These are phyloP conservation scores for Lentinus brumalis DNA, from an alignment of 768 basidiomycete species.

Conservation along the genomic window DNA sequence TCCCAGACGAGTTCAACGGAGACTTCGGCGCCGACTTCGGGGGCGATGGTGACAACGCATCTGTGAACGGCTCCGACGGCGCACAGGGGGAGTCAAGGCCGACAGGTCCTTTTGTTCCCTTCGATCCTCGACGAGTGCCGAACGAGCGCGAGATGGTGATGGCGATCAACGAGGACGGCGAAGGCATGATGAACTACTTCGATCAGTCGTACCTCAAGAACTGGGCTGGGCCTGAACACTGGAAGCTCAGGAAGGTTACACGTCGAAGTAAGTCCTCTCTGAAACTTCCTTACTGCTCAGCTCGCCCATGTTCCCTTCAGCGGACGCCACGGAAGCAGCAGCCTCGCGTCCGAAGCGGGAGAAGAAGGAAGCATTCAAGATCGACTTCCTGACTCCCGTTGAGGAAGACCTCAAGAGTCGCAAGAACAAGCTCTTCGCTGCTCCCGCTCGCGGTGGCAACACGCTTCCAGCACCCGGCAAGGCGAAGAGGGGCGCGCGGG, in stretches of 20 bases:
- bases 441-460: conserved; percentile 73
- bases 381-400: conserved; percentile 70
- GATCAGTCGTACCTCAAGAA: conserved; percentile 86
- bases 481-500: conserved; percentile 42
- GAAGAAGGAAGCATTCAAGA: conserved; percentile 79
- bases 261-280: conserved; percentile 60
- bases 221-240: conserved; percentile 99
- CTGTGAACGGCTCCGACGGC: conserved; percentile 43
- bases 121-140: conserved; percentile 81
- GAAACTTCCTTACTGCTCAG: background rate
- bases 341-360: conserved; percentile 60
- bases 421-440: conserved; percentile 74
- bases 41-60: conserved; percentile 49
- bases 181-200: conserved; percentile 82
- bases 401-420: conserved; percentile 63
- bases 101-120: conserved; percentile 64
- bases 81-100: conserved; percentile 29
- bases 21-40: conserved; percentile 41
- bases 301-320: conserved; percentile 27
- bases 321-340: conserved; percentile 53
- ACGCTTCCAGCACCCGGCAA: conserved; percentile 49
- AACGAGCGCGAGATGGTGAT: conserved; percentile 82
- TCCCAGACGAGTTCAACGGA: conserved; percentile 46
- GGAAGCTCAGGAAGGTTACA: conserved; percentile 88
- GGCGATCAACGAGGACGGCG: conserved; percentile 76